Base-by-base conservation (phyloP, 2,329 filamentous ascomycete genomes). In the Geosmithia flava region DNA sequence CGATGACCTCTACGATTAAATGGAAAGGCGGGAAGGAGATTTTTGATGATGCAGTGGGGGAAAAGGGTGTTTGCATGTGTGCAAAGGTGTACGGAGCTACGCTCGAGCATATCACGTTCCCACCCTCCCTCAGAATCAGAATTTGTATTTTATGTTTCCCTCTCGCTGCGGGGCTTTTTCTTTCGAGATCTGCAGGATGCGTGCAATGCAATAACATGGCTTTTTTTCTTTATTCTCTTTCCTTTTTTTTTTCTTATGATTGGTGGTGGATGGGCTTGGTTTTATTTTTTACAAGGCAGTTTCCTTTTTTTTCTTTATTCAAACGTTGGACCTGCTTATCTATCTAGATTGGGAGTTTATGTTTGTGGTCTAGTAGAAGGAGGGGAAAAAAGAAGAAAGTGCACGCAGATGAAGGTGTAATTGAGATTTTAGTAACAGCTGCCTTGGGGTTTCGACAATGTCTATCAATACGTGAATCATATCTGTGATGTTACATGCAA, bases 1-100 rank as follows among this genome's bases (percentile, higher is more conserved):
- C 63, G 91, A 96, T 68, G 91, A 90, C 71, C 86, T 97, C 66
- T 97, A 97, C 68, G 87, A 95, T 71, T 96, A 90, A 78, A 68
- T 53, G n/a, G 51, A 50, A 49, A 47, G 51, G 55, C 53, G 52
- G 58, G 49, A 47, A 39, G 40, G n/a, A 20, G 42, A 23, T 23
- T 46, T 17, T 13, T 37, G 10, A 37, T 37, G 33, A 37, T 37
- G 33, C 33, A 37, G 33, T 37, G 11, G 10, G 33, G 29, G 29
- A 30, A 6, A 11, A 37, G 33, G 15, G 33, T 37, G n/a, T n/a
- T n/a, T n/a, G n/a, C n/a, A n/a, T n/a, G n/a, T 16, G 33, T 37
- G n/a, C 8, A 15, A n/a, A 8, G 3, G 17, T 19, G 13, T 20
- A 11, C 41, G 19, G n/a, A 19, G 8, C 7, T 4, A n/a, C 45